A percentile compares a stretch with the other conserved stretches of the same genome.
phyloP scores from a whole-genome alignment of 768 basidiomycete species.

The Termitomyces sp. region DNA sequence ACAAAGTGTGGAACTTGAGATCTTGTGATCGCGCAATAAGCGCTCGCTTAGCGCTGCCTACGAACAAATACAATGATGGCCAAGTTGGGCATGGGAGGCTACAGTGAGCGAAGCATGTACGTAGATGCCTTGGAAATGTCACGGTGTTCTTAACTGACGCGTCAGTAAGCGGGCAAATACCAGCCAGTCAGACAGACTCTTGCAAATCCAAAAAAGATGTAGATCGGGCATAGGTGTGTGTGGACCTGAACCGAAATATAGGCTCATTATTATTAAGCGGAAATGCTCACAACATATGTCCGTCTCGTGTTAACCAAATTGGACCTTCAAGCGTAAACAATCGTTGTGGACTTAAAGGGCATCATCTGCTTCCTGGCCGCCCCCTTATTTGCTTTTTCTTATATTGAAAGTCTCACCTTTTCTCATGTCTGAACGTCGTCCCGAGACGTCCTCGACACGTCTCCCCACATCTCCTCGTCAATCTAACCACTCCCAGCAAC shows the following conservation, averaged over 20 bases:
- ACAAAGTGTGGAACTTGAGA: conserved; percentile 1
- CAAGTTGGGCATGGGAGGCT: neutral
- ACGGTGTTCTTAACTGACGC: neutral
- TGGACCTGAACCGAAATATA: neutral
- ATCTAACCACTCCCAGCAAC: neutral
- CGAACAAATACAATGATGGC: conserved; percentile 10
- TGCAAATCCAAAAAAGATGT: neutral
- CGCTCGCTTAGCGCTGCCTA: conserved; percentile 2
- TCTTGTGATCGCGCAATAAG: conserved; percentile 10
- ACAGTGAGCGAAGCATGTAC: neutral
- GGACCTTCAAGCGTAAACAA: conserved; percentile 14
- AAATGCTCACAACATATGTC: conserved; percentile 2
- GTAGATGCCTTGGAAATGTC: neutral
- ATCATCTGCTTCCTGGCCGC: neutral
- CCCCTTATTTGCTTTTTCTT: neutral
- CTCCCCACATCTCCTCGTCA: neutral
- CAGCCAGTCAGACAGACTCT: neutral
- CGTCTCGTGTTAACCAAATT: neutral
- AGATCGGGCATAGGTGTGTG: neutral
- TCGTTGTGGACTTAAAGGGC: conserved; percentile 6
- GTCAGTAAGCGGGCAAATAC: neutral
- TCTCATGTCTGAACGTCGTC: neutral
- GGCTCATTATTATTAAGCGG: conserved; percentile 9
- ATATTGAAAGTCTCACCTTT: neutral
- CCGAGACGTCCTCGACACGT: neutral